phyloP scores from a whole-genome alignment of 2,329 filamentous ascomycete species.

The Neocatenulostroma microsporum region DNA sequence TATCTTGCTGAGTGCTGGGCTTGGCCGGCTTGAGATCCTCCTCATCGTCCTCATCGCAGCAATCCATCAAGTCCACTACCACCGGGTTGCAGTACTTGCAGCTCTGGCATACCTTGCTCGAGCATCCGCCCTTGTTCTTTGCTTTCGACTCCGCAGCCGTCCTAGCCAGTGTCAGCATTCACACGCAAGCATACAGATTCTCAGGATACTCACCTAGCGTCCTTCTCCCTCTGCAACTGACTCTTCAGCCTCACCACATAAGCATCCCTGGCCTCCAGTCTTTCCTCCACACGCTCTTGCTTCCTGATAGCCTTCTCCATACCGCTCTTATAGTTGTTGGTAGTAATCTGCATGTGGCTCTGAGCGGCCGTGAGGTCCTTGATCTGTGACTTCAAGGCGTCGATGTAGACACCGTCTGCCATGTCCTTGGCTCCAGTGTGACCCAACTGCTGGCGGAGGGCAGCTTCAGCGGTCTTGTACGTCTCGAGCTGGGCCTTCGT shows the following conservation, averaged over 20 bases:
- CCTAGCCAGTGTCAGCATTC: neutral
- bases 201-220: neutral
- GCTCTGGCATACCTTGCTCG: neutral
- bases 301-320: neutral
- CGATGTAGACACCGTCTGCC: neutral
- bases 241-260: neutral
- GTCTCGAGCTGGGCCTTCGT: neutral
- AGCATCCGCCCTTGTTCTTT: neutral
- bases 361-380: neutral
- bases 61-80: neutral
- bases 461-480: neutral
- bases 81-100: neutral
- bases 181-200: neutral
- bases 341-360: neutral
- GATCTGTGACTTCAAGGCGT: neutral
- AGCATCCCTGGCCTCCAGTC: neutral
- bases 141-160: neutral
- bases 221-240: neutral
- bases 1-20: too few species aligned
- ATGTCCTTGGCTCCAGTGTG: neutral
- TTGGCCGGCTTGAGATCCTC: neutral
- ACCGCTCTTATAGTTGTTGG: too few species aligned
- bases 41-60: neutral
- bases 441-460: neutral
- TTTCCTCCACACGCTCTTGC: neutral